Evolutionary conservation across 805 yeast genomes (phyloP).

Genomic region (Lipomyces japonicus): DNA sequence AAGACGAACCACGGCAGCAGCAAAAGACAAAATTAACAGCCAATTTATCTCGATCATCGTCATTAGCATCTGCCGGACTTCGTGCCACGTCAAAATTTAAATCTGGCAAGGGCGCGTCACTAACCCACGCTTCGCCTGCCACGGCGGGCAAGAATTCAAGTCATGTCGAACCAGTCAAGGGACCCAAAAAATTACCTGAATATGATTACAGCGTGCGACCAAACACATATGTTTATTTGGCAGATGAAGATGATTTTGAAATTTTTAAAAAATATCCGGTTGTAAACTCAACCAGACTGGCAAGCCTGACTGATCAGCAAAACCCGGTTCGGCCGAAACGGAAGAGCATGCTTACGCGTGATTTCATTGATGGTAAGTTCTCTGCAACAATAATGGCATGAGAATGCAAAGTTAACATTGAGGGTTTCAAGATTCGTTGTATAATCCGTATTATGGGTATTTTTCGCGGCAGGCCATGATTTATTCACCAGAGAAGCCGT

Average conservation of each 20-base stretch:
- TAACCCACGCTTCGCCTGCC: conserved; percentile 6
- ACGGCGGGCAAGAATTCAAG: conserved; percentile 3
- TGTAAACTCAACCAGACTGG: conserved; percentile 40
- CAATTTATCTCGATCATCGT: no score
- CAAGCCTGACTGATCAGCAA: conserved; percentile 32
- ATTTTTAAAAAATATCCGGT: conserved; percentile 46
- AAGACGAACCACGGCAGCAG: neutral
- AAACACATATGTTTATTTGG: conserved; percentile 27
- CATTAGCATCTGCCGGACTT: no score
- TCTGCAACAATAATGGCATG: no score
- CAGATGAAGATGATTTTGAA: conserved; percentile 37
- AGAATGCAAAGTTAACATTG: no score
- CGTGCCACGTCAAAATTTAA: conserved; percentile 16
- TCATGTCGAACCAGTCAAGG: conserved; percentile 1
- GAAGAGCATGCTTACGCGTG: conserved; percentile 68
- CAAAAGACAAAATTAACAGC: neutral
- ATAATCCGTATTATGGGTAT: conserved; percentile 79
- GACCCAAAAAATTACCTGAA: conserved; percentile 10
- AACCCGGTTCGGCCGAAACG: conserved; percentile 50
- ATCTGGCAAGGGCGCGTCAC: conserved; percentile 14
- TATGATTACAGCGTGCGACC: conserved; percentile 32
- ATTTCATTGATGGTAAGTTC: conserved; percentile 58
- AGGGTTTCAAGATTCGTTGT: conserved; percentile 58
- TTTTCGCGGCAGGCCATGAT: conserved; percentile 75
- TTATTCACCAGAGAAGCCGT: conserved; percentile 62